Conservation (phyloP, 768 basidiomycete genomes). For the Lentinula guzmanii region DNA sequence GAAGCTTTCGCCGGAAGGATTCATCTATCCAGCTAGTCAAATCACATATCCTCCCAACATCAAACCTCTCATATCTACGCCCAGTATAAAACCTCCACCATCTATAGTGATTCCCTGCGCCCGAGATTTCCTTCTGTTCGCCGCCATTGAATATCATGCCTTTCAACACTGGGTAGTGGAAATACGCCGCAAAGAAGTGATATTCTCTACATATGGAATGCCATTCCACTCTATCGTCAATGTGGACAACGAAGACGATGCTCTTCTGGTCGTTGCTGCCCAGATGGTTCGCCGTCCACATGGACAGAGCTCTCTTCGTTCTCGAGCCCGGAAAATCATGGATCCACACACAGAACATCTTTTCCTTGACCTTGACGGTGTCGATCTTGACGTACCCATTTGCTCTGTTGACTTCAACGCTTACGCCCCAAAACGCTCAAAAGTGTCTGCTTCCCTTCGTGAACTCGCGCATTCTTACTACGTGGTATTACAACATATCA, state of each 20-base stretch:
- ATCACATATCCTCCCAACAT: neutral
- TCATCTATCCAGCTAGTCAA: slow-evolving; percentile 2
- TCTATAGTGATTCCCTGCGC: slow-evolving; percentile 8
- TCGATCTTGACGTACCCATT: slow-evolving; percentile 13
- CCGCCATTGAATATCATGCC: slow-evolving; percentile 17
- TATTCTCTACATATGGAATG: slow-evolving; percentile 15
- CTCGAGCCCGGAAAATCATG: slow-evolving; percentile 1
- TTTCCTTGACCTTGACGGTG: slow-evolving; percentile 12
- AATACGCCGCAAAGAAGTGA: slow-evolving; percentile 7
- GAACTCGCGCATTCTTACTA: slow-evolving; percentile 19
- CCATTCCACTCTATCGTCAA: slow-evolving; percentile 11
- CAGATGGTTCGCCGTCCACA: slow-evolving; percentile 21
- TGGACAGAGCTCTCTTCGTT: slow-evolving; percentile 15
- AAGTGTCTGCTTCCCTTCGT: slow-evolving; percentile 18
- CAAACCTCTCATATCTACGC: neutral
- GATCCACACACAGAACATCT: slow-evolving; percentile 8
- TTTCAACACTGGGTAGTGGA: slow-evolving; percentile 17
- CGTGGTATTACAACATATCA: slow-evolving; percentile 17
- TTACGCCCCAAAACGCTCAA: slow-evolving; percentile 15
- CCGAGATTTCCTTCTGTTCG: slow-evolving; percentile 19
- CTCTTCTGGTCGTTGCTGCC: slow-evolving; percentile 14
- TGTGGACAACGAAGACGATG: slow-evolving; percentile 13
- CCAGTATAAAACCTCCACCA: neutral
- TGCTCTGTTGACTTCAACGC: slow-evolving; percentile 23
- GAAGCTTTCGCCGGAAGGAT: slow-evolving; percentile 10